Conservation (phyloP, 2,329 filamentous ascomycete species). For the Shiraia sp. region DNA sequence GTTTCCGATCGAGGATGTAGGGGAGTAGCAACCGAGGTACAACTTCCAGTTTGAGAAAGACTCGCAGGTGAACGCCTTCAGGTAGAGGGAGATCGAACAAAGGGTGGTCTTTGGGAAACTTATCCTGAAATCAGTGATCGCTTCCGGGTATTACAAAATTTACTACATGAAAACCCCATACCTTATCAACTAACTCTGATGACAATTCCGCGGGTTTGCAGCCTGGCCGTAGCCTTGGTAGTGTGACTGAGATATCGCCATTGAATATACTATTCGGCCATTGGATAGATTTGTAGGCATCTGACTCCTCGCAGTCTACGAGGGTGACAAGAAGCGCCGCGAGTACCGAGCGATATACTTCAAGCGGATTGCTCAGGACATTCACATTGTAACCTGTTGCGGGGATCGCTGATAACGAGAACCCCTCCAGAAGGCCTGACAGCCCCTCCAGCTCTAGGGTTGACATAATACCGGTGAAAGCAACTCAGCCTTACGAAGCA, state of each 20-base stretch:
- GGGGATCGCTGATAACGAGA: too few relatives aligned
- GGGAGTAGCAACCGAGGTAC: conserved; percentile 65
- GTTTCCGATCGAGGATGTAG: conserved; percentile 60
- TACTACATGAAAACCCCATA: conserved; percentile 1
- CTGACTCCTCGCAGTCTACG: conserved; percentile 13
- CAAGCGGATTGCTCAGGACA: conserved; percentile 28
- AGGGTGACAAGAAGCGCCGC: conserved; percentile 22
- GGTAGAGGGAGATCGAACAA: conserved; percentile 66
- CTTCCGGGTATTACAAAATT: not conserved
- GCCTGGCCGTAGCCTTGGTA: conserved; percentile 33
- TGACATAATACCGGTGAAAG: too few relatives aligned
- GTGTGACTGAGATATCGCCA: conserved; percentile 31
- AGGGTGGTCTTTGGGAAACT: conserved; percentile 70
- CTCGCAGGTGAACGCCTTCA: conserved; percentile 66
- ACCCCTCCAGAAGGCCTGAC: too few relatives aligned
- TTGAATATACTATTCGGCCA: conserved; percentile 37
- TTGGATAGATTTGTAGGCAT: conserved; percentile 31
- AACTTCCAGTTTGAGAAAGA: conserved; percentile 65
- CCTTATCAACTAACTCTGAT: conserved; percentile 27
- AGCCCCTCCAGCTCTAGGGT: too few relatives aligned
- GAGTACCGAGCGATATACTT: conserved; percentile 28
- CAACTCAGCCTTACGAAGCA: too few relatives aligned
- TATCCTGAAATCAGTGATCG: not conserved
- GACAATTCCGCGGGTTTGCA: conserved; percentile 20
- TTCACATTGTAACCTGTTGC: not conserved